Evolutionary conservation across 352 stramenopile species (phyloP).

Genomic region (Pythium myriotylum): DNA sequence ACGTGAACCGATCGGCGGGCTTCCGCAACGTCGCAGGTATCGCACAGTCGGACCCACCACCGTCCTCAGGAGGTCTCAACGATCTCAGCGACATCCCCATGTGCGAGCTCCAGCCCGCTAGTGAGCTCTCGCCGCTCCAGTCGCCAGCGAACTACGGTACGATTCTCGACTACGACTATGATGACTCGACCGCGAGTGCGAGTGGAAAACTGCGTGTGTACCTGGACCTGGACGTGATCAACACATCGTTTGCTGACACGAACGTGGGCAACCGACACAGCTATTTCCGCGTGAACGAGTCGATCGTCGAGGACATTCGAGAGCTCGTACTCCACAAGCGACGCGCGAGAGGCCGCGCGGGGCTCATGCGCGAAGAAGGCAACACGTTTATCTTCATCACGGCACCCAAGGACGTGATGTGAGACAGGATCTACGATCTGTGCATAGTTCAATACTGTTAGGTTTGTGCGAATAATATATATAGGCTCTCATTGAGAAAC

Average conservation of each 20-base stretch:
- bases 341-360: conserved; percentile 47
- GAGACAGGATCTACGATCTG: background rate
- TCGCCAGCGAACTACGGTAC: conserved; percentile 1
- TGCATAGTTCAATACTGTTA: too few species aligned
- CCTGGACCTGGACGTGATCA: conserved; percentile 87
- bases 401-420: conserved; percentile 35
- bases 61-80: too few species aligned
- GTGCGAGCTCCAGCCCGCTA: background rate
- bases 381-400: conserved; percentile 78
- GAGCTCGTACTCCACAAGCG: conserved; percentile 68
- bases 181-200: background rate
- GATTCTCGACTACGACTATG: conserved; percentile 2
- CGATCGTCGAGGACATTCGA: conserved; percentile 70
- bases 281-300: conserved; percentile 88
- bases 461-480: too few species aligned
- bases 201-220: conserved; percentile 33
- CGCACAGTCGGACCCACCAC: background rate
- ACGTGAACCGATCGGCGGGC: conserved; percentile 1
- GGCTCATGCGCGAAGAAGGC: conserved; percentile 58
- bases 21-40: conserved; percentile 7
- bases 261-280: conserved; percentile 86
- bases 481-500: too few species aligned
- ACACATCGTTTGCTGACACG: conserved; percentile 87
- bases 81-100: too few species aligned
- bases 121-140: background rate